A percentile compares a stretch with the other conserved stretches of the same genome.
phyloP scores from a whole-genome alignment of 2,329 filamentous ascomycete genomes.

The Fusarium nodosum region DNA sequence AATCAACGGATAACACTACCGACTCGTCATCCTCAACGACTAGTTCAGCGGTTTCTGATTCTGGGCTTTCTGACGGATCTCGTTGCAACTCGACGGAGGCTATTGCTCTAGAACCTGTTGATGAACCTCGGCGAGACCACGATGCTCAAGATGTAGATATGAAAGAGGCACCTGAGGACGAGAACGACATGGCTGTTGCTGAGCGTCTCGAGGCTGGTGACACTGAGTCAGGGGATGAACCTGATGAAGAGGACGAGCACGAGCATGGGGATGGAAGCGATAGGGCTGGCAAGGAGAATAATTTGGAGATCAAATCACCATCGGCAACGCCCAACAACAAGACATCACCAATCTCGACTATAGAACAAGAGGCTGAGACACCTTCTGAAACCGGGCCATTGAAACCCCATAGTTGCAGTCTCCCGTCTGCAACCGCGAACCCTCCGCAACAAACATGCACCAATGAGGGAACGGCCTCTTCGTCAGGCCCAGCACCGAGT shows the following conservation, averaged over 20 bases:
- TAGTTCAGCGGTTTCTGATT: conserved; percentile 8
- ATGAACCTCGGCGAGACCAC: not conserved
- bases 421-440: conserved; percentile 17
- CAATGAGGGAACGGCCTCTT: not conserved
- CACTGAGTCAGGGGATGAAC: conserved; percentile 3
- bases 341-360: conserved; percentile 1
- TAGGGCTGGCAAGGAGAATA: not conserved
- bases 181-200: not conserved
- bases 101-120: not conserved
- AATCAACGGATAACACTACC: not conserved
- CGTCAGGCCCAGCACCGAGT: not conserved
- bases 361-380: not conserved
- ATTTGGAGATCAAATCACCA: not conserved
- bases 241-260: not conserved
- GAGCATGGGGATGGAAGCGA: not conserved
- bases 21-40: conserved; percentile 8
- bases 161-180: not conserved
- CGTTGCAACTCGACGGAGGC: not conserved
- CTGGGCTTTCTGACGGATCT: conserved; percentile 7
- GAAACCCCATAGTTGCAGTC: not conserved
- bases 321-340: conserved; percentile 8
- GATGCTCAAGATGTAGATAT: conserved; percentile 16
- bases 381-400: not conserved
- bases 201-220: not conserved
- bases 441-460: not conserved